Conservation (phyloP, 495 filamentous ascomycete species). For the Penicillium samsonianum region DNA sequence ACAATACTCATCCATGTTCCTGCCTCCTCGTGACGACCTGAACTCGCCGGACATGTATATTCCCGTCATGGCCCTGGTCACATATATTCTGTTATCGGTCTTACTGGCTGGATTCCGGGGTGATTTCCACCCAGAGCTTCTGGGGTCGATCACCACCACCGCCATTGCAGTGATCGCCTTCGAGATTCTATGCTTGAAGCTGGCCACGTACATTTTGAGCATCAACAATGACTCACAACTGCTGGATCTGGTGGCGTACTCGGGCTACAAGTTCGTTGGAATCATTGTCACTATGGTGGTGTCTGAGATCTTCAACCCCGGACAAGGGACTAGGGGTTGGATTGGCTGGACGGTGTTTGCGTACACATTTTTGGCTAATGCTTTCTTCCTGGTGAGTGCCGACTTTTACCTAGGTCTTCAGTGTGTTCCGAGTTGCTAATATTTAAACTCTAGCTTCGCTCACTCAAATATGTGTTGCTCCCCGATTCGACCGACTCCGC, state of each 20-base stretch:
- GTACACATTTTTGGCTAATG: conserved; percentile 91
- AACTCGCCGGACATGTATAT: conserved; percentile 99
- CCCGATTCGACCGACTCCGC: conserved; percentile 74
- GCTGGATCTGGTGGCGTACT: conserved; percentile 91
- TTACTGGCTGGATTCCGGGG: conserved; percentile 90
- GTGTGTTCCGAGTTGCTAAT: conserved; percentile 20
- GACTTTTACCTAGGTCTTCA: background rate
- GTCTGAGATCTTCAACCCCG: conserved; percentile 73
- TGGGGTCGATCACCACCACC: conserved; percentile 83
- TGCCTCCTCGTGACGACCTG: conserved; percentile 93
- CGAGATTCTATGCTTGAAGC: conserved; percentile 85
- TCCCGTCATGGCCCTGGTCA: conserved; percentile 81
- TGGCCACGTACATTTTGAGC: conserved; percentile 87
- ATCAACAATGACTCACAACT: conserved; percentile 89
- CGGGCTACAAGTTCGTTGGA: conserved; percentile 97
- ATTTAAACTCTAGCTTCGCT: conserved; percentile 71
- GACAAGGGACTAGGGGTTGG: conserved; percentile 80
- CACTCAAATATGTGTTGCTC: conserved; percentile 91
- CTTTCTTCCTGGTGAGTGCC: conserved; percentile 82
- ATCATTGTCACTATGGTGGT: conserved; percentile 83
- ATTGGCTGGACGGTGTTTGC: conserved; percentile 84
- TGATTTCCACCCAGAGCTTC: conserved; percentile 87
- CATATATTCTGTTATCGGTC: conserved; percentile 91
- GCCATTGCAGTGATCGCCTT: conserved; percentile 79
- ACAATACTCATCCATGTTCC: conserved; percentile 76